These are phyloP conservation scores for Kwoniella dendrophila DNA, from an alignment of 768 basidiomycete species.

Conservation along the genomic window DNA sequence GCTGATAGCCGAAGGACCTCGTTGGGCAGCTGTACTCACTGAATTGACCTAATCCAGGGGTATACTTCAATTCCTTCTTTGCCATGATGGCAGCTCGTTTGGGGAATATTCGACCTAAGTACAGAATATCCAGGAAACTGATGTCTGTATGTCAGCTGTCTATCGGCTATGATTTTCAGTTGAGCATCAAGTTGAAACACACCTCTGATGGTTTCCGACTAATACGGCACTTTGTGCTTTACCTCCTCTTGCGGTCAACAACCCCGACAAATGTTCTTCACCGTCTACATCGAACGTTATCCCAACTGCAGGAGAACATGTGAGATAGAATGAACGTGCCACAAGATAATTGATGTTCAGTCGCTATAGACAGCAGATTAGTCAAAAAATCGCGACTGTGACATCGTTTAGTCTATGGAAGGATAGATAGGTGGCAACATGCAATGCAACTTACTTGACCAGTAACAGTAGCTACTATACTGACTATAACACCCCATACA, in stretches of 20 bases:
- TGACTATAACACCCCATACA: constrained; percentile 70
- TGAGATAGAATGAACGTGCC: constrained; percentile 76
- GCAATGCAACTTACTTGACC: constrained; percentile 60
- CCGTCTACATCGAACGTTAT: constrained; percentile 79
- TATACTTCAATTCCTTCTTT: constrained; percentile 83
- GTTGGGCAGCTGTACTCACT: constrained; percentile 62
- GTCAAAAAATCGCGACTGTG: too few species aligned
- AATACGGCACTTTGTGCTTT: constrained; percentile 63
- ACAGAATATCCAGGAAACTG: constrained; percentile 62
- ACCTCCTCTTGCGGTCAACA: constrained; percentile 37
- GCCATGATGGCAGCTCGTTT: constrained; percentile 82
- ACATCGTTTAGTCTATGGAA: neutral
- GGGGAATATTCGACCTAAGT: constrained; percentile 82
- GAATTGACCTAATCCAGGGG: constrained; percentile 82
- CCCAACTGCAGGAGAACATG: constrained; percentile 68
- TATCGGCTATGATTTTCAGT: too few species aligned
- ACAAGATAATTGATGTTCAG: constrained; percentile 82
- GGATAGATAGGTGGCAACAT: constrained; percentile 2
- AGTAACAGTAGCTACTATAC: constrained; percentile 62
- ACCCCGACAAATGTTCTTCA: constrained; percentile 69
- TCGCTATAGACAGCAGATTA: constrained; percentile 53
- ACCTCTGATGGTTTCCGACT: constrained; percentile 85
- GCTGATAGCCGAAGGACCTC: neutral
- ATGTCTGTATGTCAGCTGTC: neutral
- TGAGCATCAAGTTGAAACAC: constrained; percentile 8